These are phyloP conservation scores for Lathyrus tuberosus DNA, from an alignment of 306 rosid species.

Conservation along the genomic window DNA sequence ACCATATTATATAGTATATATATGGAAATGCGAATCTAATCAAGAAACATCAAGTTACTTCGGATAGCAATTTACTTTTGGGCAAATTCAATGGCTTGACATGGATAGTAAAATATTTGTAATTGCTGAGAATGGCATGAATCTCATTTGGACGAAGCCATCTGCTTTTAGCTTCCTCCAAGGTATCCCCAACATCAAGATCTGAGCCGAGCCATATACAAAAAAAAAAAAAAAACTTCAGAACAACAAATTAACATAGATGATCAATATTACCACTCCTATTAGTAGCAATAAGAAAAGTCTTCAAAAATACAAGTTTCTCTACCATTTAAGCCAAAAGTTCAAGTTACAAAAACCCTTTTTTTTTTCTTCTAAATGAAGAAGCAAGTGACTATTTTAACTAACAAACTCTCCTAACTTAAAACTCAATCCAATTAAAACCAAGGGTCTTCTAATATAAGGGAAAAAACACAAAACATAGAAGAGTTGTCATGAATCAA, in stretches of 20 bases:
- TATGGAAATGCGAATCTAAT: slow-evolving; percentile 29
- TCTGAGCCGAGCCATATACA: slow-evolving; percentile 53
- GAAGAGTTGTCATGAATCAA: background rate
- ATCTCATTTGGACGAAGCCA: slow-evolving; percentile 99
- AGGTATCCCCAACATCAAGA: slow-evolving; percentile 61
- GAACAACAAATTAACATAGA: slow-evolving; percentile 8
- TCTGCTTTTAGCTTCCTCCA: slow-evolving; percentile 79
- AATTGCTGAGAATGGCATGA: slow-evolving; percentile 79
- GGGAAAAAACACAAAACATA: background rate
- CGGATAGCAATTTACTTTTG: slow-evolving; percentile 54
- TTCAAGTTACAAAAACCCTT: background rate
- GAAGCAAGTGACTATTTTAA: too few species aligned
- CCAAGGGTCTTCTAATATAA: background rate
- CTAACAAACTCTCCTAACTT: too few species aligned
- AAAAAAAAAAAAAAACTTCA: slow-evolving; percentile 26
- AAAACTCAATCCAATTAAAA: background rate
- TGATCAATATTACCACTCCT: background rate
- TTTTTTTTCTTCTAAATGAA: too few species aligned
- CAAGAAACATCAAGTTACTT: slow-evolving; percentile 20
- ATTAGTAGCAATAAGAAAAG: background rate
- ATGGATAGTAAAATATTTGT: slow-evolving; percentile 72
- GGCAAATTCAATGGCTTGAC: slow-evolving; percentile 88
- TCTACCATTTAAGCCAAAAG: slow-evolving; percentile 20
- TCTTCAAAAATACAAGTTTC: slow-evolving; percentile 19
- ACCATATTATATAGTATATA: slow-evolving; percentile 12